These are phyloP conservation scores for Boechera retrofracta DNA, from an alignment of 345 rosid species.

Conservation along the genomic window DNA sequence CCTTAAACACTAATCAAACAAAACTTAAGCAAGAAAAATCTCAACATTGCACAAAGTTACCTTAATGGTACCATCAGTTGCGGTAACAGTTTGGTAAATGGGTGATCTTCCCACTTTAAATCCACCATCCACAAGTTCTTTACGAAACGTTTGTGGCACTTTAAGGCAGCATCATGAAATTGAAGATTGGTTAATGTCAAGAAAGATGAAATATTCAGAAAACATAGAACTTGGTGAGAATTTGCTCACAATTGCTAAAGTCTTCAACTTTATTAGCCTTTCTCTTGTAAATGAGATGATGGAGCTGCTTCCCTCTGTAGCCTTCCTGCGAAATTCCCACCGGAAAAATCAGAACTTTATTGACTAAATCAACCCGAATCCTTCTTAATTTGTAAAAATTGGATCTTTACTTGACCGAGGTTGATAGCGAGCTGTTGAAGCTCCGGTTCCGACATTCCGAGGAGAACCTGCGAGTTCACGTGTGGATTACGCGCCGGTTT, in stretches of 20 bases:
- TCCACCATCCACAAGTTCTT: constrained; percentile 79
- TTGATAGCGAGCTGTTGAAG: constrained; percentile 84
- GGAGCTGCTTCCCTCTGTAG: constrained; percentile 91
- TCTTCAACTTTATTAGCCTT: constrained; percentile 76
- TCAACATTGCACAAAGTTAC: constrained; percentile 45
- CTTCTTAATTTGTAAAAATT: neutral
- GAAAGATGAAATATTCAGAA: neutral
- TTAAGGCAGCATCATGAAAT: constrained; percentile 5
- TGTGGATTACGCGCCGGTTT: constrained; percentile 53
- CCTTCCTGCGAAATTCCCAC: constrained; percentile 56
- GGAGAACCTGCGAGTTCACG: constrained; percentile 71
- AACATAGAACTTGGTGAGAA: neutral
- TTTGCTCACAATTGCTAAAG: constrained; percentile 74
- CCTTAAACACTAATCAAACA: constrained; percentile 13
- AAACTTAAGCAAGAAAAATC: constrained; percentile 10
- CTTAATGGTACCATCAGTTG: constrained; percentile 96
- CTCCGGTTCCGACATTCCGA: constrained; percentile 90
- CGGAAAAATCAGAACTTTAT: neutral
- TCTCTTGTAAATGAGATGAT: constrained; percentile 87
- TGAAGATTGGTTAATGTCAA: constrained; percentile 3
- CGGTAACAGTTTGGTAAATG: constrained; percentile 66
- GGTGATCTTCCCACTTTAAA: constrained; percentile 89
- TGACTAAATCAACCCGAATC: neutral
- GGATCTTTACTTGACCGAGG: constrained; percentile 69
- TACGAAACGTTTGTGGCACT: constrained; percentile 91